These are phyloP conservation scores for Globisporangium lucens DNA, from an alignment of 352 stramenopile species.

Conservation along the genomic window DNA sequence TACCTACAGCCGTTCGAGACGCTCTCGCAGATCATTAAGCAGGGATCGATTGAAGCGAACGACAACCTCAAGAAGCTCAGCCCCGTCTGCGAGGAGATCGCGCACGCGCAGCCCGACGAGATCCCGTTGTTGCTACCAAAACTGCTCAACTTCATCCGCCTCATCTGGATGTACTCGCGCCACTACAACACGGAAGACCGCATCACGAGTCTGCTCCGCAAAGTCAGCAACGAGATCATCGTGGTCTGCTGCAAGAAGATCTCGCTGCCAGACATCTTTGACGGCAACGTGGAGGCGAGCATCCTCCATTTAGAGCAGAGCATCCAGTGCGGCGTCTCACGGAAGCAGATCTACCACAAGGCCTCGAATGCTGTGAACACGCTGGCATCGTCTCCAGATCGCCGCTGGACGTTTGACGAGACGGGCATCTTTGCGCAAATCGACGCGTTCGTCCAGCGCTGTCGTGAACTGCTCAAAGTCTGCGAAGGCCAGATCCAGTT, in stretches of 20 bases:
- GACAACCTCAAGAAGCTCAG: conserved; percentile 94
- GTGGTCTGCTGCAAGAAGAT: conserved; percentile 88
- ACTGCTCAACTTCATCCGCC: conserved; percentile 91
- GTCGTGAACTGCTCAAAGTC: conserved; percentile 92
- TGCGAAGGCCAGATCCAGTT: conserved; percentile 96
- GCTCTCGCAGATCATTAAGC: conserved; percentile 91
- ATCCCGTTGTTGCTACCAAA: conserved; percentile 91
- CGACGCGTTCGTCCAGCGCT: conserved; percentile 95
- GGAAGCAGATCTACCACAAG: conserved; percentile 89
- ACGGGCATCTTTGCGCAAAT: conserved; percentile 95
- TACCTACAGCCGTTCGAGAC: conserved; percentile 93
- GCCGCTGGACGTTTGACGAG: conserved; percentile 92
- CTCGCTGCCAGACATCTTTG: conserved; percentile 88
- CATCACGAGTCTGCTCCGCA: conserved; percentile 90
- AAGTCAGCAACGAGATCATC: conserved; percentile 96
- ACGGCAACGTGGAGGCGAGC: conserved; percentile 89
- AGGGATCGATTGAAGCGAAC: conserved; percentile 89
- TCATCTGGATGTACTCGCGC: conserved; percentile 92
- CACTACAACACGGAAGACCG: conserved; percentile 95
- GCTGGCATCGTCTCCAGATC: conserved; percentile 35
- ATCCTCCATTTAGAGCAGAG: conserved; percentile 90
- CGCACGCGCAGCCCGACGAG: conserved; percentile 78
- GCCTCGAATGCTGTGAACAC: conserved; percentile 60
- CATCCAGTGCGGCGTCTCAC: conserved; percentile 90
- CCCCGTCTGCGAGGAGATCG: conserved; percentile 88